Conservation (phyloP, 2,329 filamentous ascomycete genomes). For the Trichoderma semiorbis region DNA sequence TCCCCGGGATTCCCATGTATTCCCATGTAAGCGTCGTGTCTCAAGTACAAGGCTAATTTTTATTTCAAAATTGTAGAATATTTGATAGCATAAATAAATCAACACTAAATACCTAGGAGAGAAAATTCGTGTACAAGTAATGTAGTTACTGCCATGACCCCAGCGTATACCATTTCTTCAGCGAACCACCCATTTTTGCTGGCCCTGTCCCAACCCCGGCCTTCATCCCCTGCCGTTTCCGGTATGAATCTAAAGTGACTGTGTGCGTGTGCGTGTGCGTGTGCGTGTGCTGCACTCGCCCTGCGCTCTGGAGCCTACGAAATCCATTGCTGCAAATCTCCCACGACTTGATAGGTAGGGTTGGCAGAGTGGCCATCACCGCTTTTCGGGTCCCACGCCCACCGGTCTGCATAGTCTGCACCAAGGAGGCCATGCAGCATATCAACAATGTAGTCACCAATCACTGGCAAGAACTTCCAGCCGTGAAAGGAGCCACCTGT, state of each 20-base stretch:
- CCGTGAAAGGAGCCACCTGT: conserved; percentile 62
- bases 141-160: neutral
- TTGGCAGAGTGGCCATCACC: conserved; percentile 40
- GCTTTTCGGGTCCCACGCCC: conserved; percentile 46
- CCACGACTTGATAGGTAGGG: conserved; percentile 40
- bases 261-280: too few relatives aligned
- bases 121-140: neutral
- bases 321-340: conserved; percentile 39
- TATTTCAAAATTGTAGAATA: neutral
- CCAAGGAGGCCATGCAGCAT: conserved; percentile 42
- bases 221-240: neutral
- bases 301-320: conserved; percentile 22
- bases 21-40: neutral
- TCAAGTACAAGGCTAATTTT: neutral
- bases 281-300: neutral
- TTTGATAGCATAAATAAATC: neutral
- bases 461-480: conserved; percentile 62
- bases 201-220: neutral
- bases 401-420: conserved; percentile 38
- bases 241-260: neutral
- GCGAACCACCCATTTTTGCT: neutral
- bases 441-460: conserved; percentile 57
- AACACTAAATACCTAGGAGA: neutral
- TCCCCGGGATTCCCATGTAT: neutral
- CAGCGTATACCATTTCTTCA: neutral